These are phyloP conservation scores for Trichoderma polysporum DNA, from an alignment of 2,329 filamentous ascomycete genomes.

Conservation along the genomic window DNA sequence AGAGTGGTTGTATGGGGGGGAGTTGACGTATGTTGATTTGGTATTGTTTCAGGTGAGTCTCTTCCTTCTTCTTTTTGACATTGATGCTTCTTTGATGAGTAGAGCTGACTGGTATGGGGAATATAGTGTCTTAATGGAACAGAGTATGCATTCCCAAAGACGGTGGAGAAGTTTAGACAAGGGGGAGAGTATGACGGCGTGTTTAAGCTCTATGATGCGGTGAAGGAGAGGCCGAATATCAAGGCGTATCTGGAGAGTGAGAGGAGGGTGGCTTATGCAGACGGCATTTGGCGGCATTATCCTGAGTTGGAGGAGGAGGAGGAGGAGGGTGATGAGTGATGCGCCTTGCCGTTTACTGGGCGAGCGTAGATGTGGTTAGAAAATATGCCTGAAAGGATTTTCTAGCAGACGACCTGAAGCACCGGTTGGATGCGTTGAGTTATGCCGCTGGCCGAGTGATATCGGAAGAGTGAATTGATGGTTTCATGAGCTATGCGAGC, in stretches of 20 bases:
- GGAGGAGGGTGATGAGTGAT: background rate
- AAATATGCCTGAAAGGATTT: background rate
- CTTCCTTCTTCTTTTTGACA: background rate
- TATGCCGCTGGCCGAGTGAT: background rate
- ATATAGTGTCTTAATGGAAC: constrained; percentile 55
- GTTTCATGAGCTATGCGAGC: background rate
- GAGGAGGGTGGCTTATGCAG: constrained; percentile 58
- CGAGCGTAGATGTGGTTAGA: too few species aligned
- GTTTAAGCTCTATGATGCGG: constrained; percentile 62
- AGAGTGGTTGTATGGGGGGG: constrained; percentile 64
- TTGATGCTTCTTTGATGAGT: background rate
- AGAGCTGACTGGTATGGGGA: constrained; percentile 15
- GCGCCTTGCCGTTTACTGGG: background rate
- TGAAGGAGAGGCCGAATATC: constrained; percentile 63
- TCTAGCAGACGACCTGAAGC: background rate
- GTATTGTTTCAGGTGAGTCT: constrained; percentile 66
- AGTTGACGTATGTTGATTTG: constrained; percentile 69
- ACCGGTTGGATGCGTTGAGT: background rate
- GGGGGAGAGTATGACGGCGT: constrained; percentile 59
- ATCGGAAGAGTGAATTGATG: background rate
- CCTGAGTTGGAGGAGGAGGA: constrained; percentile 62
- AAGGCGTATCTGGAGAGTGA: constrained; percentile 68
- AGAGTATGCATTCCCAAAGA: constrained; percentile 68
- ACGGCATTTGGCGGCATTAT: constrained; percentile 71
- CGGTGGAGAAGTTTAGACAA: constrained; percentile 54